Evolutionary conservation across 305 asterid species (phyloP).

Genomic region (Fraxinus greggii): DNA sequence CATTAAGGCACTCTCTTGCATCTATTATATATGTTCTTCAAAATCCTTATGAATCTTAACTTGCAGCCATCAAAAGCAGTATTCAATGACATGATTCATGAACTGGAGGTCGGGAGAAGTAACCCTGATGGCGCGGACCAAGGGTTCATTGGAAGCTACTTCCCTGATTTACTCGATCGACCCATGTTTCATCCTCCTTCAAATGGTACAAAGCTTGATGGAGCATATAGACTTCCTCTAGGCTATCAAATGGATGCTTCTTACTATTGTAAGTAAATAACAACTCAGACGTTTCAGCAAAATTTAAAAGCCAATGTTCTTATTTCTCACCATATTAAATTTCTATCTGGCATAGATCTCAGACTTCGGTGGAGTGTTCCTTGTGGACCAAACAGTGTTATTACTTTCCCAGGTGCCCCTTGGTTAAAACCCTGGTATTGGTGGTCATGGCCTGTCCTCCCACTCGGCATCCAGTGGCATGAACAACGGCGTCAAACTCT

Average conservation of each 20-base stretch:
- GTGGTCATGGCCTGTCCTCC: slow-evolving; percentile 99
- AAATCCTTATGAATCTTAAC: background rate
- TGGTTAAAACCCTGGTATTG: slow-evolving; percentile 98
- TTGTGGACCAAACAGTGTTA: slow-evolving; percentile 86
- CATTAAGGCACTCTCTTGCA: background rate
- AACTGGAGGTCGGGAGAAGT: slow-evolving; percentile 49
- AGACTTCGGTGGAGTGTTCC: slow-evolving; percentile 89
- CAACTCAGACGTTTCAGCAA: background rate
- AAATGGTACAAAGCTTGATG: slow-evolving; percentile 69
- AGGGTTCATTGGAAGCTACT: slow-evolving; percentile 79
- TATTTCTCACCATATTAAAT: background rate
- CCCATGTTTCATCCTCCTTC: slow-evolving; percentile 70
- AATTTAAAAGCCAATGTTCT: background rate
- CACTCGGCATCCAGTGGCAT: slow-evolving; percentile 88
- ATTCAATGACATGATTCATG: slow-evolving; percentile 80
- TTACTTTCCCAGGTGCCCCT: slow-evolving; percentile 88
- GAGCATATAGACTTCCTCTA: slow-evolving; percentile 75
- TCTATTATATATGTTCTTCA: background rate
- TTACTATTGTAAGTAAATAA: slow-evolving; percentile 69
- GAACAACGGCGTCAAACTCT: slow-evolving; percentile 63
- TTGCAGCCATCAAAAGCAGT: slow-evolving; percentile 73
- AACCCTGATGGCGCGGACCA: slow-evolving; percentile 97
- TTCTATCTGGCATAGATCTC: slow-evolving; percentile 48
- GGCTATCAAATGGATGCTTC: slow-evolving; percentile 99
- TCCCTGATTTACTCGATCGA: slow-evolving; percentile 66